Base-by-base conservation (phyloP, 2,329 filamentous ascomycete genomes). In the Ascochyta fabae region DNA sequence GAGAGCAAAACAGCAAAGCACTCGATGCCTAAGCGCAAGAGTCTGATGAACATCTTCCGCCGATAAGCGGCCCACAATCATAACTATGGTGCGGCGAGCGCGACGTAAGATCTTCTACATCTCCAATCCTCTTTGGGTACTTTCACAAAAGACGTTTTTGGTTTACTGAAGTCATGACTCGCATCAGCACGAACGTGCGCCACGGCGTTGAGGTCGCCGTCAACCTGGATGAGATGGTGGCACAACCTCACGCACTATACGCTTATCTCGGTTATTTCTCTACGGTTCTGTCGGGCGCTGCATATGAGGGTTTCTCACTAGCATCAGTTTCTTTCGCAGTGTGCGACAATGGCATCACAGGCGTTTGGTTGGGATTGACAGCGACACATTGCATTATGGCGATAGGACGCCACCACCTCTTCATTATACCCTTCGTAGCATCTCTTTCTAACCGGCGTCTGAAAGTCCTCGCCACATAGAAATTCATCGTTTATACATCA, bases 21-120 rank as follows among this genome's bases (percentile, higher is more conserved):
- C n/a, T 75, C 71, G 53, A 68, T 79, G 40, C 71, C 74, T 48
- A 81, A 80, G 69, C 72, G 79, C 53, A 81, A 81, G 69, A 81
- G 78, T 56, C 76, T 81, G 54, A 61, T 80, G 52, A 69, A 71
- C 22, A 77, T 79, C 29, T 81, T 81, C 61, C 74, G 73, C 48
- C 68, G 72, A 56, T 67, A 35, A 62, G 27, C 44, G 13, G 31
- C 3, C 7, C 13, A 48, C 36, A 9, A 35, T 51, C 43, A 35
- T 45, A 36, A 31, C 38, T 29, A 51, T 31, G 19, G 24, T 24
- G n/a, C 27, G 33, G 12, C 15, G 16, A 56, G 44, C 39, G 39
- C 44, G 12, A 34, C 12, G 16, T 19, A 24, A 23, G 1, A 31
- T 48, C 29, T 52, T 19, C 23, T 38, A 46, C 31, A 26, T 29